Conservation (phyloP, 768 basidiomycete genomes). For the Dioszegia aurantiaca region DNA sequence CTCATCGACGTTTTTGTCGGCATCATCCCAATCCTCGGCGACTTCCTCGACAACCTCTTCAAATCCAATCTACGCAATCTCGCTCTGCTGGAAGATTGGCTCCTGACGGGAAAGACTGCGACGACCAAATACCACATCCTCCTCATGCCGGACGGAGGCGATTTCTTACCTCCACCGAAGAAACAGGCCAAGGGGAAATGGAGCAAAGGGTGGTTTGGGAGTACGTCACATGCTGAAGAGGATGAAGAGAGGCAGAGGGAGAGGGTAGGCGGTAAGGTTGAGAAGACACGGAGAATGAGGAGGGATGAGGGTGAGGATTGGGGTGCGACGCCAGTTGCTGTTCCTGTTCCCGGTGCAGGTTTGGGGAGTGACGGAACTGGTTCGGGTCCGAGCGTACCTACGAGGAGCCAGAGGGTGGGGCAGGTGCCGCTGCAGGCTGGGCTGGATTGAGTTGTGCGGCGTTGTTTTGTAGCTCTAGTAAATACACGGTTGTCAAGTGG, state of each 20-base stretch:
- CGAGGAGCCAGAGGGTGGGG: conserved; percentile 10
- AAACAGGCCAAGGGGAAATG: conserved; percentile 10
- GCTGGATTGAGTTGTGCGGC: not conserved
- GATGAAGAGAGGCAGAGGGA: conserved; percentile 32
- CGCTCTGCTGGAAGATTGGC: conserved; percentile 41
- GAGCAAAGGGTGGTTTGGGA: conserved; percentile 32
- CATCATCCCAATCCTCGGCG: conserved; percentile 49
- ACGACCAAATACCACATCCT: conserved; percentile 43
- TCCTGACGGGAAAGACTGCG: conserved; percentile 26
- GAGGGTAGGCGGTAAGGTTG: conserved; percentile 26
- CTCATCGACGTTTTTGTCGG: conserved; percentile 47
- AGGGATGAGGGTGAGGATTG: conserved; percentile 33
- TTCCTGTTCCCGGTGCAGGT: not conserved
- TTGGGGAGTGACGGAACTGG: not conserved
- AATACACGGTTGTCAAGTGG: conserved; percentile 2
- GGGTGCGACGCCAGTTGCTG: conserved; percentile 1
- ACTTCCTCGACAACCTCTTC: conserved; percentile 52
- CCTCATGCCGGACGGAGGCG: conserved; percentile 47
- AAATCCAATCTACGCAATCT: conserved; percentile 51
- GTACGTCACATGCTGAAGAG: conserved; percentile 16
- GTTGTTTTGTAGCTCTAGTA: not conserved
- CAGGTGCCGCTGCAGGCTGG: conserved; percentile 3
- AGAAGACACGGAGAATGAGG: conserved; percentile 44
- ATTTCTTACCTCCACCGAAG: conserved; percentile 39
- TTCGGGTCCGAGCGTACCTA: conserved; percentile 11